Base-by-base conservation (phyloP, 208 protist genomes). In the Leishmania turanica region DNA sequence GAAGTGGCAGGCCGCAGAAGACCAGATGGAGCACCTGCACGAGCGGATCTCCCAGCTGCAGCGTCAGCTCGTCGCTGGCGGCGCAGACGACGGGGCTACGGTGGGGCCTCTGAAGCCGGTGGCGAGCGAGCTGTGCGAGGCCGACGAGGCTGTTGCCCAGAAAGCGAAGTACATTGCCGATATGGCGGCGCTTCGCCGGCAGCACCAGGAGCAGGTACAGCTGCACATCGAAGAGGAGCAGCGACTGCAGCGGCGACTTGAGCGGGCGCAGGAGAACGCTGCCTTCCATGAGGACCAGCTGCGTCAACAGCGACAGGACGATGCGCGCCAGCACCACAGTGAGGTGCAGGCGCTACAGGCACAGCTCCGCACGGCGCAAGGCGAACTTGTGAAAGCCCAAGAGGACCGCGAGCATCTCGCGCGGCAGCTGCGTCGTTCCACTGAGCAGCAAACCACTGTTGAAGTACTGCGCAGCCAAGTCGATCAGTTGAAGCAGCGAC, bases 171-270 rank as follows among this genome's bases (percentile, higher is more conserved):
- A 75, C 80, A 68, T 54, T n/a, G 62, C 45, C 0, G 71, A 81
- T 40, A 49, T 82, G 7, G 77, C 70, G 8, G 62, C 34, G 9
- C 51, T 84, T 24, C 83, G 77, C 24, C 85, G 79, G 51, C 91
- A 85, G 51, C 77, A 85, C 58, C 62, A 89, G 47, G 80, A 87
- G 45, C 87, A 90, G 73, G 64, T 94, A 31, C 81, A 83, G 17
- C 68, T 80, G 70, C 88, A 91, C 56, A 51, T 75, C 13, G 90
- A 88, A 27, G 88, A 92, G 78, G 66, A 90, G 8, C 75, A 88
- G 49, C 93, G 90, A 4, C 84, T 96, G 58, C 91, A 92, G 73
- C 87, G 90, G 19, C 87, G 85, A 17, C 74, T 95, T 19, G 87
- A 95, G n/a, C 80, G 88, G 21, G 87, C 90, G 62, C 80, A 90